These are phyloP conservation scores for Phytophthora uliginosa DNA, from an alignment of 352 stramenopile genomes.

Conservation along the genomic window DNA sequence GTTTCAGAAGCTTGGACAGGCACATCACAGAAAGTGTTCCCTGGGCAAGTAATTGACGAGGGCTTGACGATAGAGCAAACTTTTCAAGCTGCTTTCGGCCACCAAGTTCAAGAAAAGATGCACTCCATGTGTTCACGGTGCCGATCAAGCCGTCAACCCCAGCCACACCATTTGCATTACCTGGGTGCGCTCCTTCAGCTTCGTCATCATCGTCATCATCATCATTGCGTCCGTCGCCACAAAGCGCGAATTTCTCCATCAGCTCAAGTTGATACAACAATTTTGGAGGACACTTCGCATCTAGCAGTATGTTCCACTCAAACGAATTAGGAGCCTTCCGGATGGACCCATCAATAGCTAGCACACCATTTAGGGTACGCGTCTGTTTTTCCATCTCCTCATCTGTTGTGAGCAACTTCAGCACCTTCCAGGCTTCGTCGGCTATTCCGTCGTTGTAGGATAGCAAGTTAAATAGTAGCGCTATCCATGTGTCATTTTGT, in stretches of 20 bases:
- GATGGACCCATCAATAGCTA: slow-evolving; percentile 82
- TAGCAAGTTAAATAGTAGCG: slow-evolving; percentile 63
- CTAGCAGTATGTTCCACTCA: slow-evolving; percentile 72
- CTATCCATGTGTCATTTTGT: slow-evolving; percentile 49
- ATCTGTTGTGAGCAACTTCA: slow-evolving; percentile 78
- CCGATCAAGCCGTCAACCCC: slow-evolving; percentile 45
- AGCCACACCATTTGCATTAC: slow-evolving; percentile 7
- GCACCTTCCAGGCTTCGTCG: slow-evolving; percentile 82
- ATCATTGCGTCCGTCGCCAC: slow-evolving; percentile 35
- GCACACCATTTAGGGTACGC: slow-evolving; percentile 67
- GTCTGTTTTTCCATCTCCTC: slow-evolving; percentile 77
- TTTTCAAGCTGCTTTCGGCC: slow-evolving; percentile 61
- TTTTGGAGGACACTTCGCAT: slow-evolving; percentile 65
- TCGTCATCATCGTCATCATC: slow-evolving; percentile 35
- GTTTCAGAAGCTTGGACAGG: slow-evolving; percentile 73
- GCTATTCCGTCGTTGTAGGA: slow-evolving; percentile 55
- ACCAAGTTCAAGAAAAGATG: slow-evolving; percentile 76
- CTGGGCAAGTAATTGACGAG: slow-evolving; percentile 45
- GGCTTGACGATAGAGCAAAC: slow-evolving; percentile 59
- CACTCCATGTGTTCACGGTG: slow-evolving; percentile 60
- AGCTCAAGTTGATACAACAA: slow-evolving; percentile 78
- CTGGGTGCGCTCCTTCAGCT: slow-evolving; percentile 1
- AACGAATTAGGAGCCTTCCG: slow-evolving; percentile 46
- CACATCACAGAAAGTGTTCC: slow-evolving; percentile 72
- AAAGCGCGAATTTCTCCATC: slow-evolving; percentile 69